Conservation (phyloP, 2,329 filamentous ascomycete species). For the Cordyceps sp. region DNA sequence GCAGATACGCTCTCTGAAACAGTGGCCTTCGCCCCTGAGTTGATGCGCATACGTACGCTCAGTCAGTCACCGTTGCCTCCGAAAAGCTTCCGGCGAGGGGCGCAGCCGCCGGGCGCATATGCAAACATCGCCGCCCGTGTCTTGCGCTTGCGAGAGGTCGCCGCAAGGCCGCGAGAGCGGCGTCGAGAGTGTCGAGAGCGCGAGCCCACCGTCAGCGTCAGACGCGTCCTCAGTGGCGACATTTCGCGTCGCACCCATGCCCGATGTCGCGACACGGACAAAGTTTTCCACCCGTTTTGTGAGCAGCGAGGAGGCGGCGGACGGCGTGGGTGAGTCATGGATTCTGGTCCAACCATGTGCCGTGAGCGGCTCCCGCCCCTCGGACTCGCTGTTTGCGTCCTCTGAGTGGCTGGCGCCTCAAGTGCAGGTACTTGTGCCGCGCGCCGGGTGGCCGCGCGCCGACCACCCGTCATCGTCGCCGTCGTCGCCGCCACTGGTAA, state of each 20-base stretch:
- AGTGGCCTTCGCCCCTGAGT: slow-evolving; percentile 2
- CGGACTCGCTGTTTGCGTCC: slow-evolving; percentile 14
- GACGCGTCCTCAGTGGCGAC: too few relatives aligned
- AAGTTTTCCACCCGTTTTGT: neutral
- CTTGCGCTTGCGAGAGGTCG: neutral
- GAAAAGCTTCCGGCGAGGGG: neutral
- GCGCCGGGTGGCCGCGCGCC: too few relatives aligned
- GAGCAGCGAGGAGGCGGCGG: slow-evolving; percentile 3
- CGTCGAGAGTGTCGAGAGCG: too few relatives aligned
- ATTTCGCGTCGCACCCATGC: slow-evolving; percentile 5
- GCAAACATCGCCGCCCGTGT: neutral
- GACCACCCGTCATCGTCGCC: too few relatives aligned
- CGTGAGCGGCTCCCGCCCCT: slow-evolving; percentile 8
- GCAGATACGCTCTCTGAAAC: slow-evolving; percentile 7
- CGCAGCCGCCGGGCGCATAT: too few relatives aligned
- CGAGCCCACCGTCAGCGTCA: too few relatives aligned
- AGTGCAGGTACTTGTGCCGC: too few relatives aligned
- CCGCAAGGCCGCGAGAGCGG: neutral
- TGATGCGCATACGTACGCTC: slow-evolving; percentile 1
- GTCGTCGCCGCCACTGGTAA: too few relatives aligned
- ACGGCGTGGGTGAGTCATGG: slow-evolving; percentile 12
- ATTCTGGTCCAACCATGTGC: slow-evolving; percentile 9
- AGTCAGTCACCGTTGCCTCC: neutral
- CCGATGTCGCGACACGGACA: slow-evolving; percentile 4
- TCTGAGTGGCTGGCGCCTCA: slow-evolving; percentile 13